Base-by-base conservation (phyloP, 2,329 filamentous ascomycete genomes). In the Teratosphaeria destructans region DNA sequence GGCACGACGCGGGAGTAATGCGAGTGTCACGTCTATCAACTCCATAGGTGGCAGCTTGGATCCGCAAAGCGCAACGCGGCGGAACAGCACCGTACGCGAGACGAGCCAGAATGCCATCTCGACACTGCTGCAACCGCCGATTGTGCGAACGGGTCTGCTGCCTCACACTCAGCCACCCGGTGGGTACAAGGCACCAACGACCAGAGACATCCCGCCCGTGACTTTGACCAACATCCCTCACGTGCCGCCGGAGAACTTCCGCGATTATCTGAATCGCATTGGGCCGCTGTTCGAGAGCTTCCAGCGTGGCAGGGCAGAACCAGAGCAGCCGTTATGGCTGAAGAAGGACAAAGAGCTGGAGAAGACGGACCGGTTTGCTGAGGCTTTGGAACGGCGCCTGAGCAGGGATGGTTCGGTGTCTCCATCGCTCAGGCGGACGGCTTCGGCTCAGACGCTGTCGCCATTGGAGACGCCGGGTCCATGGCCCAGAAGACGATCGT, bases 71-170 rank as follows among this genome's bases (percentile, higher is more conserved):
- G 14, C 34, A 29, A 27, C 53, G 14, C 78, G 80, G 73, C 73
- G 80, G 62, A 74, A 75, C 79, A 75, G 82, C 78, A 76, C 86
- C 16, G 79, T 86, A 67, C 81, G 78, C 56, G 91, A 96, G 74
- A 84, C 85, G n/a, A 85, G 87, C 11, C 89, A 92, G 67, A 96
- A 96, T 82, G 91, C 94, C 62, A 97, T 97, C 67, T 96, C 92
- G 8, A 95, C 90, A 1, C 81, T 97, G n/a, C 82, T 97, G 3
- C 89, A 95, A 70, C 87, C 90, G 32, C 90, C 93, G 3, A 95
- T 96, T 65, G 85, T 95, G 60, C 85, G 93, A 64, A 95, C 92
- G 2, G 92, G 93, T 59, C 82, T 96, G 56, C 80, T 91, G 58
- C 88, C 92, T 26, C 88, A 95, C 73, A 87, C 87, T 0, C 80